phyloP scores from a whole-genome alignment of 1,284 basidiomycete genomes.

The Ceratobasidium sp. region DNA sequence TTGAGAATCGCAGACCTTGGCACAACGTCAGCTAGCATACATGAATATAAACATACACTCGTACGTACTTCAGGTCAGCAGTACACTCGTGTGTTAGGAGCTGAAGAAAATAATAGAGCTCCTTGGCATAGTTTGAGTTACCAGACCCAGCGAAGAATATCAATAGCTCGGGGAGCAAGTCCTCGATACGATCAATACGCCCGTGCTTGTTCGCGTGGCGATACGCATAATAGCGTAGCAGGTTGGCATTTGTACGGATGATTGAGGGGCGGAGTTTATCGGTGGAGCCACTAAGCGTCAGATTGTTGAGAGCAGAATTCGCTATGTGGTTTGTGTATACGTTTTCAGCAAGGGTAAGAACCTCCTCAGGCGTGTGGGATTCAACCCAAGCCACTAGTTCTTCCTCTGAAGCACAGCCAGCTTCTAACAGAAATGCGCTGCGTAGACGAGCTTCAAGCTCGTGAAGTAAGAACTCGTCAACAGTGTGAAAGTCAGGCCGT shows the following conservation, averaged over 20 bases:
- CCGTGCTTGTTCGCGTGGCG: neutral
- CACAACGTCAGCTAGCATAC: too few relatives aligned
- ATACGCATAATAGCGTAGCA: neutral
- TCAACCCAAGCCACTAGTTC: slow-evolving; percentile 2
- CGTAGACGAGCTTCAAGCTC: neutral
- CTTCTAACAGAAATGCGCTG: neutral
- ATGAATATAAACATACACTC: too few relatives aligned
- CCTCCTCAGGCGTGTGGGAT: neutral
- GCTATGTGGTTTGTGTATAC: neutral
- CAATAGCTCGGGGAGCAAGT: neutral
- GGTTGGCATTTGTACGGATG: neutral
- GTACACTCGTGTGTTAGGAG: neutral
- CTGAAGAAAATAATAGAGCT: neutral
- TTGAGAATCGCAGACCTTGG: neutral
- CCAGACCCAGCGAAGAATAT: neutral
- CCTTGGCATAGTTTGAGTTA: slow-evolving; percentile 10
- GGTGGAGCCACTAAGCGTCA: too few relatives aligned
- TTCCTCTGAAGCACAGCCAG: neutral
- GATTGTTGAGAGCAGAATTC: too few relatives aligned
- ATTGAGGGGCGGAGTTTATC: neutral
- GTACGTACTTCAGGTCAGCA: neutral
- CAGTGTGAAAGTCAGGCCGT: neutral
- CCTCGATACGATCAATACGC: neutral
- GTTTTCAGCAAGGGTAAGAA: neutral
- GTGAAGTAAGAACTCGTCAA: neutral